Base-by-base conservation (phyloP, 495 filamentous ascomycete species). In the Penicillium taxi region DNA sequence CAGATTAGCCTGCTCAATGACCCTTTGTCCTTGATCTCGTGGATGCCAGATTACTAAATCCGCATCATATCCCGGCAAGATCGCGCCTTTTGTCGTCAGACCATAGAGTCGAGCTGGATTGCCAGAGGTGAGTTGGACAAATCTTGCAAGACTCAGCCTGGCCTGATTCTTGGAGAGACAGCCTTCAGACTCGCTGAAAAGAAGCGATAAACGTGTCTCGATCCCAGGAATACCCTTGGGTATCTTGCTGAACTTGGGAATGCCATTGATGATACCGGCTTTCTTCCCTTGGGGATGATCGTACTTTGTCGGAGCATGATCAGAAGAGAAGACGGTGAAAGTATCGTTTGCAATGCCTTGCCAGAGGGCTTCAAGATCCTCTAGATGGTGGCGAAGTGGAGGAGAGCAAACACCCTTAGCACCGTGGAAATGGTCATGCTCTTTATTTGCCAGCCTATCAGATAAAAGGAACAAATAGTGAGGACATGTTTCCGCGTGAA, bases 401-500 rank as follows among this genome's bases (percentile, higher is more conserved):
- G 37, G 37, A n/a, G 37, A 39, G 20, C 37, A 39, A 1, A 39
- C 27, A 5, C 27, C 37, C 27, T 39, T 39, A 8, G 37, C 37
- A 2, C 37, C 28, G n/a, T 39, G 27, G 20, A 39, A 39, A 23
- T 29, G 26, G 13, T 38, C 36, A 16, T 38, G 37, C 8, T 34
- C 38, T 2, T 27, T 11, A 9, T 41, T 41, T 16, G 29, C 30
- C 15, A 78, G 53, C 37, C 63, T 61, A 26, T 72, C 67, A 5
- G 69, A 61, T 4, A 69, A 74, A 2, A 81, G 61, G 43, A 75
- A 75, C n/a, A 80, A 59, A 45, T 81, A 81, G 37, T 81, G 76
- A 5, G 77, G 77, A 47, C 76, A 80, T 7, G 76, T 81, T 54
- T 81, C 77, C 9, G 73, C 77, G 47, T 77, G 71, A 4, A 81